These are phyloP conservation scores for Penicillium maclennaniae DNA, from an alignment of 495 filamentous ascomycete species.

Conservation along the genomic window DNA sequence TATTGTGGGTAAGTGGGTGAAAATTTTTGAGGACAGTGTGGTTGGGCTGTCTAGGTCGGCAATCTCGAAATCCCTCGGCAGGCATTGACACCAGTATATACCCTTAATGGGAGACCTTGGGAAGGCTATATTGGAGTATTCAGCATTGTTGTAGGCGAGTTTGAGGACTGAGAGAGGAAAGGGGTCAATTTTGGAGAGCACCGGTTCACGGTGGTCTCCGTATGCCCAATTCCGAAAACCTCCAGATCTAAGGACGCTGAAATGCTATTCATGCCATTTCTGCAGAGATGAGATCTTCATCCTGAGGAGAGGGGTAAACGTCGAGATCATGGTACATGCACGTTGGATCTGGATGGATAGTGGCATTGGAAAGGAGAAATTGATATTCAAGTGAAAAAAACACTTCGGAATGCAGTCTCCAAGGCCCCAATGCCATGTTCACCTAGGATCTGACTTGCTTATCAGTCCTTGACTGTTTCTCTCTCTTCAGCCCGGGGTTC, in stretches of 20 bases:
- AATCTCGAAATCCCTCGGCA: constrained; percentile 4
- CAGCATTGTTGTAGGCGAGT: not conserved
- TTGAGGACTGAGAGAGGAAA: not conserved
- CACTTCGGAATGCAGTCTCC: constrained; percentile 14
- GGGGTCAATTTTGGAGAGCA: not conserved
- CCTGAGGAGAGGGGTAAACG: not conserved
- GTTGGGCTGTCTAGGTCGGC: constrained; percentile 13
- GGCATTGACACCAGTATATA: not conserved
- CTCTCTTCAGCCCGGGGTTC: constrained; percentile 1
- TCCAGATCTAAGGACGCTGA: not conserved
- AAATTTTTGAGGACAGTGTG: constrained; percentile 10
- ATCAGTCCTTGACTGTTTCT: constrained; percentile 12
- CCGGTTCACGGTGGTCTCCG: not conserved
- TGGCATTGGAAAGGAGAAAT: constrained; percentile 4
- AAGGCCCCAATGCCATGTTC: not conserved
- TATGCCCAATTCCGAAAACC: not conserved
- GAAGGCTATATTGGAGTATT: not conserved
- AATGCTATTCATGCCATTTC: not conserved
- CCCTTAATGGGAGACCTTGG: not conserved
- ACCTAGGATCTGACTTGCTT: constrained; percentile 5
- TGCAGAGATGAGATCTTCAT: no score
- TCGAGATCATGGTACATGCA: not conserved
- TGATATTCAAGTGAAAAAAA: constrained; percentile 11
- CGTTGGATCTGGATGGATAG: not conserved
- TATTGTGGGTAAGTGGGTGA: constrained; percentile 34